Evolutionary conservation across 441 rosid species (phyloP).

Genomic region (Lagerstroemia fauriei): DNA sequence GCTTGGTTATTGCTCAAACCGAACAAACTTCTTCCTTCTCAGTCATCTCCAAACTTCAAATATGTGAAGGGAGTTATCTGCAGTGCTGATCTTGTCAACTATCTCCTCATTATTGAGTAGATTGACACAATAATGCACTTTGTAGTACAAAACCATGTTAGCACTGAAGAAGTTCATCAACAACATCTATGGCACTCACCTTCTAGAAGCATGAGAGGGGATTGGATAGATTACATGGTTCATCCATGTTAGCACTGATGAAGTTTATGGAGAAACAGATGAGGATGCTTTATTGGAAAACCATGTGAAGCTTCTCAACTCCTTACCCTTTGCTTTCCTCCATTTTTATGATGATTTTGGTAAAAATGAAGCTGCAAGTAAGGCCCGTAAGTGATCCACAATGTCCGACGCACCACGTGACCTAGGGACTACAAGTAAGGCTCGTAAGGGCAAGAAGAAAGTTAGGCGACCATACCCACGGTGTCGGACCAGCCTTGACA

Average conservation of each 20-base stretch:
- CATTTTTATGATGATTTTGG: too few species aligned
- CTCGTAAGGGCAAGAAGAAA: too few species aligned
- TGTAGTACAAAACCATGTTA: slow-evolving; percentile 62
- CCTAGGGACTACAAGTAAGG: too few species aligned
- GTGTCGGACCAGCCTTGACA: too few species aligned
- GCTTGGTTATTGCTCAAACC: slow-evolving; percentile 86
- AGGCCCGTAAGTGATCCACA: too few species aligned
- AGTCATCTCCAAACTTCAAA: slow-evolving; percentile 75
- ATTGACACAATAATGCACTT: slow-evolving; percentile 67
- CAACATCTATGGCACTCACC: slow-evolving; percentile 59
- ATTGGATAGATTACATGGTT: slow-evolving; percentile 59
- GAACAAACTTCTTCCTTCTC: slow-evolving; percentile 72
- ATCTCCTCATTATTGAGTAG: slow-evolving; percentile 50
- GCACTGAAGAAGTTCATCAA: slow-evolving; percentile 58
- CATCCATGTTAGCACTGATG: slow-evolving; percentile 66
- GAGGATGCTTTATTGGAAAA: slow-evolving; percentile 59
- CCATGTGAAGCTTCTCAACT: slow-evolving; percentile 62
- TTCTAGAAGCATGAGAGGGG: slow-evolving; percentile 60
- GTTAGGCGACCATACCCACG: too few species aligned
- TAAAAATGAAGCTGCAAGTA: too few species aligned
- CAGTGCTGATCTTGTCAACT: slow-evolving; percentile 62
- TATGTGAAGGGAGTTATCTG: slow-evolving; percentile 67
- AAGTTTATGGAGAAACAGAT: slow-evolving; percentile 66
- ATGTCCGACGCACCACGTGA: too few species aligned
- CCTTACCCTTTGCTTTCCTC: too few species aligned